Evolutionary conservation across 225 moss, liverwort and hornwort genomes (phyloP).

Genomic region (Pleurozium schreberi): DNA sequence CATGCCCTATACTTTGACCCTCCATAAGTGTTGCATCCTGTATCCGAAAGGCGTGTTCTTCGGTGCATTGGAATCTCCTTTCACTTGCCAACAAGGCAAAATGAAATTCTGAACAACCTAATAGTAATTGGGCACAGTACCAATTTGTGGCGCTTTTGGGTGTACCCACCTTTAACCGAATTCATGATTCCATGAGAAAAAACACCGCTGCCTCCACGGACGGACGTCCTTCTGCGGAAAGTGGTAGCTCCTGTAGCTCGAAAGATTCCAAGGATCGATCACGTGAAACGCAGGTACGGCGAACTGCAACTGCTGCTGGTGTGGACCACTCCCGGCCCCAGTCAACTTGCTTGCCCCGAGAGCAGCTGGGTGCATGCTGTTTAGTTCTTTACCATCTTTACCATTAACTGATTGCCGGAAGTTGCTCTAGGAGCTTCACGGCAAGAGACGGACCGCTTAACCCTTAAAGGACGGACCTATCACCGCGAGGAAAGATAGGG

Average conservation of each 20-base stretch:
- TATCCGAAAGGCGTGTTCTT: too few species aligned
- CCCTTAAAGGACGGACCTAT: too few species aligned
- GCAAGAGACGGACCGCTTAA: neutral
- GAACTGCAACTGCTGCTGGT: neutral
- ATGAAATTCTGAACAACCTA: too few species aligned
- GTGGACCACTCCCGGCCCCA: neutral
- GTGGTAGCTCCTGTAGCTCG: too few species aligned
- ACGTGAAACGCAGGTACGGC: neutral
- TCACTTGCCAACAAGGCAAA: too few species aligned
- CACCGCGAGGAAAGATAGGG: too few species aligned
- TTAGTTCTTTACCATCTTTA: neutral
- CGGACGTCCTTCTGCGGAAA: neutral
- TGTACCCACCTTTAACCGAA: too few species aligned
- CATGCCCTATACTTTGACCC: too few species aligned
- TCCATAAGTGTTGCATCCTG: too few species aligned
- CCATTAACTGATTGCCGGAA: neutral
- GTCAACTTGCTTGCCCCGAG: neutral
- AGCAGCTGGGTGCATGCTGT: neutral
- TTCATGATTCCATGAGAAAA: neutral
- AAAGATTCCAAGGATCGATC: neutral
- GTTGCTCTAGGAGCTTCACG: neutral
- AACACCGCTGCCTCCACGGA: neutral
- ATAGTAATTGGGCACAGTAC: too few species aligned
- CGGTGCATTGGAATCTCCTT: too few species aligned
- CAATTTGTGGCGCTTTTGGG: too few species aligned